Evolutionary conservation across 2,329 filamentous ascomycete genomes (phyloP).

Genomic region (Rhytidhysteron rufulum): DNA sequence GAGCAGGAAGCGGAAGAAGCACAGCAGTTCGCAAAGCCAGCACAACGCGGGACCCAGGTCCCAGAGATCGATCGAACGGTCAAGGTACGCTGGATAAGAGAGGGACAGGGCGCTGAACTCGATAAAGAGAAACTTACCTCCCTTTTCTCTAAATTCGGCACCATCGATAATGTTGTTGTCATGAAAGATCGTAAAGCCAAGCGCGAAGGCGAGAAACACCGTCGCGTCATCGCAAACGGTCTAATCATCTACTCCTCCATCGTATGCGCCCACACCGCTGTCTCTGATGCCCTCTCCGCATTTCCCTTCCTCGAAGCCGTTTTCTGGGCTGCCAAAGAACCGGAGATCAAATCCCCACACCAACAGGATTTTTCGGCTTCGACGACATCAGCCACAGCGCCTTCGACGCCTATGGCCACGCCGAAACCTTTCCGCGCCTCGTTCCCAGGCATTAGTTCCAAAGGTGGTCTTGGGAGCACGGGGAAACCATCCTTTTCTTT

Average conservation of each 20-base stretch:
- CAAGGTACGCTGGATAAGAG: slow-evolving; percentile 53
- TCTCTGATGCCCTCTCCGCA: slow-evolving; percentile 47
- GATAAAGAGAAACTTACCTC: slow-evolving; percentile 45
- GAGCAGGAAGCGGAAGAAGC: slow-evolving; percentile 22
- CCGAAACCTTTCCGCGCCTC: slow-evolving; percentile 25
- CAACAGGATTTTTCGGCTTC: slow-evolving; percentile 4
- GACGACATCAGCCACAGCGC: slow-evolving; percentile 15
- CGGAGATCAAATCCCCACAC: slow-evolving; percentile 39
- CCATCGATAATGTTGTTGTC: slow-evolving; percentile 52
- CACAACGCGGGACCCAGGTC: too few relatives aligned
- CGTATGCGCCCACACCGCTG: slow-evolving; percentile 55
- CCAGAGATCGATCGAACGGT: slow-evolving; percentile 56
- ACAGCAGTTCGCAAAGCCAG: slow-evolving; percentile 10
- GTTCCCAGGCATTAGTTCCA: slow-evolving; percentile 16
- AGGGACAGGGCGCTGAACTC: slow-evolving; percentile 41
- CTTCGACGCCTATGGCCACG: slow-evolving; percentile 24
- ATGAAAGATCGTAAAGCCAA: slow-evolving; percentile 55
- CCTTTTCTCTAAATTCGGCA: slow-evolving; percentile 54
- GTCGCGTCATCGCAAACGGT: slow-evolving; percentile 49
- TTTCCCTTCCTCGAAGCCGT: slow-evolving; percentile 52
- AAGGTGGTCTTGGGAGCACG: slow-evolving; percentile 17
- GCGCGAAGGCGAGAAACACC: slow-evolving; percentile 47
- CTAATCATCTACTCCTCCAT: slow-evolving; percentile 57
- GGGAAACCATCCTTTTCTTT: slow-evolving; percentile 42
- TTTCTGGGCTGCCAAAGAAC: slow-evolving; percentile 52